Evolutionary conservation across 2,329 filamentous ascomycete species (phyloP), one percentile per base, ranked within the genome.

Genomic region (Stagonosporopsis vannaccii): DNA sequence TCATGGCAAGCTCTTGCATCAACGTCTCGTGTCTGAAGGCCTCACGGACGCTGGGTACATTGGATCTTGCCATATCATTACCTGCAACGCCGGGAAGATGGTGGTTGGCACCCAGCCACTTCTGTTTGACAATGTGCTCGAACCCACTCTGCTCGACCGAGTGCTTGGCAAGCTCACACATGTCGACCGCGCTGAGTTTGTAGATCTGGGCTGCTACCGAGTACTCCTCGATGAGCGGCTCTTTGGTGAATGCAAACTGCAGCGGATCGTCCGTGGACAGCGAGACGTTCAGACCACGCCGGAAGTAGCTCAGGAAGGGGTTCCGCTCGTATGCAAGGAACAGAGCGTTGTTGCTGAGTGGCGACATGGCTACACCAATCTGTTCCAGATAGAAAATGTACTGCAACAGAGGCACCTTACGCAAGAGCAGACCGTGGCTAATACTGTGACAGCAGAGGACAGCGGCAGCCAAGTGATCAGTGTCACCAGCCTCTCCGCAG

Each of bases 351-450:
- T 99, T 99, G 76, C 92, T 97, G 41, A 99, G 83, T 2, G 95
- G 95, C n/a, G 94, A 98, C 95, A 99, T 99, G 59, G 95, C 95
- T 61, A 99, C 95, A 55, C 95, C 95, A 60, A 99, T 97, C 73
- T 98, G 94, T 72, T 99, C 93, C 19, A 99, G 86, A 70, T 99
- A 99, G 79, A 97, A 99, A 46, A 98, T 87, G 76, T 99, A 99
- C 76, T 99, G 95, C 51, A 99, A 79, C 58, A 99, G 79, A 2
- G 95, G 95, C 2, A 98, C 93, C 74, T 99, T 99, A 60, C 95
- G 89, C 35, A 99, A 84, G 51, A 97, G 80, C 51, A 99, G 85
- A 19, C 95, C 95, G 72, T 99, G 95, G 69, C 92, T 97, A 77
- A 99, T 99, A 73, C 94, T 97, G 77, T 98, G 93, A 67, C 92